phyloP scores from a whole-genome alignment of 1,139 yeast species.

The Pichia cactophila region DNA sequence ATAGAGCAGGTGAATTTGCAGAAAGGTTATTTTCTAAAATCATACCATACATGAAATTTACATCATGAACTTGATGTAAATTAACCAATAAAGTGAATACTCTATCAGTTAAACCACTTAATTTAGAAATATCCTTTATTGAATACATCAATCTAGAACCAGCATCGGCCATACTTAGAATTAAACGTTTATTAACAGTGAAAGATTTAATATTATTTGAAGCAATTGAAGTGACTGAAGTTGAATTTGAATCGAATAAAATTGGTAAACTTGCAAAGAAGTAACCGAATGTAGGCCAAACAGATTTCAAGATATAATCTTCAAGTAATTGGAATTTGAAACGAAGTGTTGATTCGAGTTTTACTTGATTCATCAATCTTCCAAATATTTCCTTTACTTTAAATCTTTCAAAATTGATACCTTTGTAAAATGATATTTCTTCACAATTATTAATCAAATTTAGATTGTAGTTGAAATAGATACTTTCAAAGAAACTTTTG shows the following conservation, averaged over 20 bases:
- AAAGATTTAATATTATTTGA: constrained; percentile 75
- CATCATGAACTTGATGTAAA: constrained; percentile 76
- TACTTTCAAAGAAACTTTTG: constrained; percentile 79
- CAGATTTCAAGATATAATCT: constrained; percentile 80
- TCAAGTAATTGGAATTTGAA: constrained; percentile 65
- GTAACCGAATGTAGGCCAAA: constrained; percentile 95
- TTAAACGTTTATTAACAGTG: constrained; percentile 80
- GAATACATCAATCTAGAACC: constrained; percentile 96
- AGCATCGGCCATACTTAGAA: constrained; percentile 90
- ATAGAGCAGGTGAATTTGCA: constrained; percentile 15
- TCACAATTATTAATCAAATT: constrained; percentile 84
- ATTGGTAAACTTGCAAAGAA: constrained; percentile 87
- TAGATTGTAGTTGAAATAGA: constrained; percentile 79
- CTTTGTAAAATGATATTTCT: constrained; percentile 91
- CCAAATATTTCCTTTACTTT: constrained; percentile 57
- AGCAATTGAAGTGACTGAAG: constrained; percentile 8
- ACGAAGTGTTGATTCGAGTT: constrained; percentile 44
- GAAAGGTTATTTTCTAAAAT: not conserved
- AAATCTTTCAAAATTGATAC: constrained; percentile 70
- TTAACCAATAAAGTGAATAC: constrained; percentile 69
- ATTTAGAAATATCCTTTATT: constrained; percentile 82
- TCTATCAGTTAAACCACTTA: constrained; percentile 86
- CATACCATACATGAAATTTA: constrained; percentile 53
- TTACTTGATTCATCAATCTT: constrained; percentile 41
- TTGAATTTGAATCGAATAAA: constrained; percentile 31